Percentiles rank a stretch among this genome's conserved stretches.
Conservation (phyloP, 129 eudicot species). For the Deinandra increscens region DNA sequence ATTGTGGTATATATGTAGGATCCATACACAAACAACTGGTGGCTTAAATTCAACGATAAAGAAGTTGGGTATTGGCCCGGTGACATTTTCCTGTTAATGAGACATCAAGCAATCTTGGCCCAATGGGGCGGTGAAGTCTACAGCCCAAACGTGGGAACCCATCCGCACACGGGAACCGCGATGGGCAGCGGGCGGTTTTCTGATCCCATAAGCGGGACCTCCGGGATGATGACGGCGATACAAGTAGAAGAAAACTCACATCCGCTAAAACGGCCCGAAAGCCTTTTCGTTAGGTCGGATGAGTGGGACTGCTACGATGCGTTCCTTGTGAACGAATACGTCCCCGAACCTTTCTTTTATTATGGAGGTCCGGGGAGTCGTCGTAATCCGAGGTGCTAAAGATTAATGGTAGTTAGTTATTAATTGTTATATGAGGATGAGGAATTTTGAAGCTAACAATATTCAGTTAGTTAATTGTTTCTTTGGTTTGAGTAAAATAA, state of each 20-base stretch:
- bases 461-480: too few species aligned
- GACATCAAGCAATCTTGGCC: conserved; percentile 25
- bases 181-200: conserved; percentile 31
- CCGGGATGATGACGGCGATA: conserved; percentile 24
- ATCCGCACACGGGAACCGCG: conserved; percentile 30
- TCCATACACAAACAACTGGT: conserved; percentile 30
- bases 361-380: conserved; percentile 29
- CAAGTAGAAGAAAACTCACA: conserved; percentile 22
- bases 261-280: conserved; percentile 14
- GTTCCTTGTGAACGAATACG: background rate
- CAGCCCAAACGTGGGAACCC: conserved; percentile 32
- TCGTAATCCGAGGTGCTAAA: conserved; percentile 13
- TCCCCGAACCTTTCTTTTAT: conserved; percentile 11
- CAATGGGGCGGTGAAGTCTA: conserved; percentile 40
- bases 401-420: background rate
- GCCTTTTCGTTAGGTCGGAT: conserved; percentile 6
- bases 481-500: too few species aligned
- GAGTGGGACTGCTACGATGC: conserved; percentile 35
- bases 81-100: conserved; percentile 3
- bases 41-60: conserved; percentile 12
- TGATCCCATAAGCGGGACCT: conserved; percentile 8
- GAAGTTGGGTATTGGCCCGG: conserved; percentile 38
- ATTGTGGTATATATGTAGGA: conserved; percentile 14
- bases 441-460: too few species aligned
- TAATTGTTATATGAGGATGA: too few species aligned